These are phyloP conservation scores for Phaseolus coccineus DNA, from an alignment of 331 rosid species.

Conservation along the genomic window DNA sequence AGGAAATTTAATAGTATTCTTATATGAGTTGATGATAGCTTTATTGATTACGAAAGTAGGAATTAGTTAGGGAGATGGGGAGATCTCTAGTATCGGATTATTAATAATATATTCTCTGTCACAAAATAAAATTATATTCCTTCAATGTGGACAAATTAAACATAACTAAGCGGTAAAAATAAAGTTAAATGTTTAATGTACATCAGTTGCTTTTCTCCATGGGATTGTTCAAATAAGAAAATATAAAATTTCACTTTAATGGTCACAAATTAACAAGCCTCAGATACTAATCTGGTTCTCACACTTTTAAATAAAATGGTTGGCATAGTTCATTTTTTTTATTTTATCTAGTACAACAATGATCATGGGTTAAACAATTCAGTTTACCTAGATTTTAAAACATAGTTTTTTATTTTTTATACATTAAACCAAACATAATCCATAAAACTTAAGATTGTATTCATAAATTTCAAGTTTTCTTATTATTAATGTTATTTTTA, in stretches of 20 bases:
- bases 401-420: too few relatives aligned
- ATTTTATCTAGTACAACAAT: too few relatives aligned
- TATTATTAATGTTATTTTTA: too few relatives aligned
- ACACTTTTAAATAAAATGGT: too few relatives aligned
- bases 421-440: too few relatives aligned
- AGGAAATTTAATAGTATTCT: neutral
- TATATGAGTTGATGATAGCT: neutral
- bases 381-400: too few relatives aligned
- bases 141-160: neutral
- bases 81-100: neutral
- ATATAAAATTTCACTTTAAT: neutral
- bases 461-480: too few relatives aligned
- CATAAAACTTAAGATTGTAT: too few relatives aligned
- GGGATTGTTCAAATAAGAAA: neutral
- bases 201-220: conserved; percentile 5
- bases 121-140: neutral
- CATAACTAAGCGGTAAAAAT: neutral
- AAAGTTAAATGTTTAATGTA: neutral
- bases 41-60: neutral
- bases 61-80: neutral
- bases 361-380: too few relatives aligned
- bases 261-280: neutral
- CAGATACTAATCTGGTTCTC: too few relatives aligned
- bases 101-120: conserved; percentile 6
- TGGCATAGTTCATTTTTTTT: too few relatives aligned